These are phyloP conservation scores for Polyrhizophydium stewartii DNA, from an alignment of 371 early-diverging fungal species.

Conservation along the genomic window DNA sequence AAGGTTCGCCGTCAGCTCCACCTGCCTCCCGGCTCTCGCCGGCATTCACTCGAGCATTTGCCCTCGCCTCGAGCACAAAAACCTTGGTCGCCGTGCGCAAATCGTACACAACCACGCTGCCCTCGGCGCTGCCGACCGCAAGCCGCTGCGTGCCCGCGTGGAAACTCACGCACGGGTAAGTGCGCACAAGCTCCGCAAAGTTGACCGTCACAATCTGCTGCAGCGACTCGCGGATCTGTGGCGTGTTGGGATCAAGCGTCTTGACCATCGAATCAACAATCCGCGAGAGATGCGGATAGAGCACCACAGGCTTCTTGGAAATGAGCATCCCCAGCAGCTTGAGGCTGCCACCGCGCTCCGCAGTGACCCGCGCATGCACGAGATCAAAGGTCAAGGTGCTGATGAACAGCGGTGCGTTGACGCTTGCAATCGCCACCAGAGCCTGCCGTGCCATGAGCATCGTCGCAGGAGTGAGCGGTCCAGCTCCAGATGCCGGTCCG, in stretches of 20 bases:
- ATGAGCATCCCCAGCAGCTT: slow-evolving; percentile 71
- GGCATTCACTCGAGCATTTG: background rate
- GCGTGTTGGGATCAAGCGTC: slow-evolving; percentile 76
- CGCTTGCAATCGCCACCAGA: slow-evolving; percentile 66
- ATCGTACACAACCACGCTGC: slow-evolving; percentile 75
- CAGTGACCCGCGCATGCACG: slow-evolving; percentile 56
- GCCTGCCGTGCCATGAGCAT: slow-evolving; percentile 62
- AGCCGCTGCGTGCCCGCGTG: slow-evolving; percentile 72
- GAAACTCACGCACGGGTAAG: slow-evolving; percentile 71
- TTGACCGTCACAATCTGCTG: slow-evolving; percentile 65
- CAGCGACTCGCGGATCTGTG: slow-evolving; percentile 67
- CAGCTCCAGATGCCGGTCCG: background rate
- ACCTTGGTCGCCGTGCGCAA: slow-evolving; percentile 79
- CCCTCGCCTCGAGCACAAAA: slow-evolving; percentile 61
- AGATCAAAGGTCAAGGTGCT: slow-evolving; percentile 72
- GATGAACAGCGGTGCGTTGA: slow-evolving; percentile 66
- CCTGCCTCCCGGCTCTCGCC: background rate
- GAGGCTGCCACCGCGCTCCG: slow-evolving; percentile 56
- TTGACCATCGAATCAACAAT: slow-evolving; percentile 78
- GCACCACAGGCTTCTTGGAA: slow-evolving; percentile 65
- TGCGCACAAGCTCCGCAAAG: slow-evolving; percentile 73
- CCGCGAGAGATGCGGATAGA: slow-evolving; percentile 56
- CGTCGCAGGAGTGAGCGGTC: slow-evolving; percentile 9
- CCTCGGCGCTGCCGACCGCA: slow-evolving; percentile 76
- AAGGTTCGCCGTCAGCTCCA: slow-evolving; percentile 4